Evolutionary conservation across 805 yeast genomes (phyloP), one percentile per base, ranked within the genome.

Genomic region (Metschnikowia kofuensis): DNA sequence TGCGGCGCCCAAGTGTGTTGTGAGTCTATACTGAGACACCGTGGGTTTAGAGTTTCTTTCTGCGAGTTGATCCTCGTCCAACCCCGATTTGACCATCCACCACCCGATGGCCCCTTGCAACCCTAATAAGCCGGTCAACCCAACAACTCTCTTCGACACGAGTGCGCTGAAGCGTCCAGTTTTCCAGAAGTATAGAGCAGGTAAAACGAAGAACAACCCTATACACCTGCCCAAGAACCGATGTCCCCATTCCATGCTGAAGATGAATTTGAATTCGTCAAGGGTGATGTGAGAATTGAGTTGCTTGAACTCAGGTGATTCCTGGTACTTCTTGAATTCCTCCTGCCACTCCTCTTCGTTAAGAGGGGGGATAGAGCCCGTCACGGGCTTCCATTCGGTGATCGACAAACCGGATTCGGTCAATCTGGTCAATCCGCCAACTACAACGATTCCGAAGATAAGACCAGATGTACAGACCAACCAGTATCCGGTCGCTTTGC

Each of bases 41-140:
- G 99, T 89, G n/a, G 99, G 99, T 63, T 92, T 95, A 0, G 96
- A 83, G 40, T 80, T 86, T 64, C 96, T 79, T 55, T 85, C 90
- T 21, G 78, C 79, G 42, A 94, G 72, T 61, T 85, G 85, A 39
- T 84, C 78, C 61, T 85, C 86, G 63, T 90, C 96, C 48, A 94
- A 76, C 30, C 99, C 99, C 9, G 97, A 89, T 60, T 87, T 83
- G 45, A 94, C 99, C 99, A 94, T 94, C 99, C 99, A 94, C 99
- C 99, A 94, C 31, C 99, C 99, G 56, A 94, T 85, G 45, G 85
- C 87, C 45, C 99, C 99, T 74, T 94, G 99, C 42, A 94, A 71
- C 10, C 96, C 99, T 49, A 94, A 76, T 44, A 94, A 70, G 0
- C 77, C 82, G 38, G 96, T 79, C 40, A 94, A 78, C 1, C 88